Evolutionary conservation across 768 basidiomycete species (phyloP).

Genomic region (Cystofilobasidium capitatum): DNA sequence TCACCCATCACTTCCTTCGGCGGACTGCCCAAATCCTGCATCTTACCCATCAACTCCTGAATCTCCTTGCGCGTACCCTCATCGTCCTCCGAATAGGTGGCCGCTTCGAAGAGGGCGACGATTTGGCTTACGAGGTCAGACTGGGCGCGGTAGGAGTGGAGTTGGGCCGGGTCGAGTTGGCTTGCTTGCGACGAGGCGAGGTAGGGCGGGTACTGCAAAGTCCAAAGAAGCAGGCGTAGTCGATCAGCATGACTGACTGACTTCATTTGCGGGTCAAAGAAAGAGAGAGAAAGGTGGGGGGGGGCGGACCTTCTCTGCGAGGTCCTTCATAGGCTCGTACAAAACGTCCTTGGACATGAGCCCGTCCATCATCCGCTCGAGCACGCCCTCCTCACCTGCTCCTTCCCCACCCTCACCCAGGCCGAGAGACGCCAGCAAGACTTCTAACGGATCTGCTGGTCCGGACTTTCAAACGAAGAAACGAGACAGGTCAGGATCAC

Average conservation of each 20-base stretch:
- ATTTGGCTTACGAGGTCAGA: constrained; percentile 51
- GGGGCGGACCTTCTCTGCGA: constrained; percentile 52
- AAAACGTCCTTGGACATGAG: constrained; percentile 72
- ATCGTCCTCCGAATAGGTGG: constrained; percentile 50
- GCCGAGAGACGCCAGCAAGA: neutral
- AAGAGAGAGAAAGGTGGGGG: neutral
- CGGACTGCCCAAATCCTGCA: constrained; percentile 69
- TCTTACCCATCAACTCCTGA: constrained; percentile 67
- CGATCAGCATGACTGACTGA: neutral
- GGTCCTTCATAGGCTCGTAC: constrained; percentile 77
- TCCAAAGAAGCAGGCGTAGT: neutral
- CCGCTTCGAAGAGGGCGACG: constrained; percentile 56
- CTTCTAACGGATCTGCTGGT: neutral
- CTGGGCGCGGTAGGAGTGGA: constrained; percentile 57
- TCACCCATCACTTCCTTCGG: constrained; percentile 75
- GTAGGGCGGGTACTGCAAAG: constrained; percentile 69
- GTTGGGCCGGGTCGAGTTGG: constrained; percentile 52
- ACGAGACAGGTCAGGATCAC: no score
- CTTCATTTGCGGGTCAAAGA: neutral
- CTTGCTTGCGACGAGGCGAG: constrained; percentile 48
- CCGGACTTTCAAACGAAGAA: no score
- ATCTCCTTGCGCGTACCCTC: constrained; percentile 43
- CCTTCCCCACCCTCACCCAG: constrained; percentile 40
- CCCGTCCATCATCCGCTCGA: constrained; percentile 73
- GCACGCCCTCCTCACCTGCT: constrained; percentile 49